Percentiles rank a stretch among this genome's conserved stretches.
phyloP scores from a whole-genome alignment of 305 asterid species.

The Andrographis paniculata region DNA sequence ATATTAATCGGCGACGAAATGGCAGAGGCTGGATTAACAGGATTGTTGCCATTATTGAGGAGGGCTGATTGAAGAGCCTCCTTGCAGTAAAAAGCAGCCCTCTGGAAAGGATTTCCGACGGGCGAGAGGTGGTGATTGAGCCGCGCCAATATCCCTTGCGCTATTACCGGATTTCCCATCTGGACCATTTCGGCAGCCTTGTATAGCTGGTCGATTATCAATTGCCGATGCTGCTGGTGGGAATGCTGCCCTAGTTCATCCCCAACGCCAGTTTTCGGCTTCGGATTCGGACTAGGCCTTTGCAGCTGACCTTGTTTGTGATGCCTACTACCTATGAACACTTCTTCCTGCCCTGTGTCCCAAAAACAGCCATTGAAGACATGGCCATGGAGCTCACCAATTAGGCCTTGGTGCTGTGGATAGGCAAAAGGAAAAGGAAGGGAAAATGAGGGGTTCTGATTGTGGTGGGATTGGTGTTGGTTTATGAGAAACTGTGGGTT shows the following conservation, averaged over 20 bases:
- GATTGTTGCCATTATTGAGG: conserved; percentile 16
- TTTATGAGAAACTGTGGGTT: conserved; percentile 40
- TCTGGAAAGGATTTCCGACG: conserved; percentile 33
- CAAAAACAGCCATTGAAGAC: conserved; percentile 26
- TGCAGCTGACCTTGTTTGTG: conserved; percentile 22
- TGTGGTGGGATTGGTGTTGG: conserved; percentile 45
- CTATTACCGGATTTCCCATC: conserved; percentile 30
- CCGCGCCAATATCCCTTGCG: conserved; percentile 74
- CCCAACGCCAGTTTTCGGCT: conserved; percentile 25
- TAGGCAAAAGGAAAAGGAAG: conserved; percentile 33
- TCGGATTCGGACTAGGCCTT: conserved; percentile 29
- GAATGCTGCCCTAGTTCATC: conserved; percentile 33
- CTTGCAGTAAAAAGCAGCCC: conserved; percentile 59
- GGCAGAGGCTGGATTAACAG: conserved; percentile 1
- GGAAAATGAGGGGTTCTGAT: conserved; percentile 47
- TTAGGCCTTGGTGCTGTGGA: conserved; percentile 35
- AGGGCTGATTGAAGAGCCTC: conserved; percentile 40
- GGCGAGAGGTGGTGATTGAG: conserved; percentile 64
- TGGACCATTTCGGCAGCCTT: conserved; percentile 48
- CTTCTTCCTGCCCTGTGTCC: conserved; percentile 32
- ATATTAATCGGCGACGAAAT: conserved; percentile 25
- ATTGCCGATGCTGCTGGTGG: conserved; percentile 33
- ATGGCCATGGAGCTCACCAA: conserved; percentile 25
- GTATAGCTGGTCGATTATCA: conserved; percentile 58
- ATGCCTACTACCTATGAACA: conserved; percentile 25